Evolutionary conservation across 2,329 filamentous ascomycete genomes (phyloP).

Genomic region (Trichoderma arundinaceum): DNA sequence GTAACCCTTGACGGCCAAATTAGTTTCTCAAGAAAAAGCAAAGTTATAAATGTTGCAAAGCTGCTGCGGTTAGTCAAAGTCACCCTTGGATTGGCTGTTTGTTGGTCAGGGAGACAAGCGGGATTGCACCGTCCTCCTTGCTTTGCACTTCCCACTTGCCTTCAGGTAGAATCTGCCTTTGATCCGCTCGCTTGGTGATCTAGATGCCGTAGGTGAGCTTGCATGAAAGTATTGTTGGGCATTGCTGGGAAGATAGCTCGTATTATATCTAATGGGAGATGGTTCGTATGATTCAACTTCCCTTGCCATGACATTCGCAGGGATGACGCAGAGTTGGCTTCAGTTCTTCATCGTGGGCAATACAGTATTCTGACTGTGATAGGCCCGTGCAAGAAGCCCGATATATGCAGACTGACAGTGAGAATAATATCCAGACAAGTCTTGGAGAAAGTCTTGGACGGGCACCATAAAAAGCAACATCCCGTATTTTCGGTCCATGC

Average conservation of each 20-base stretch:
- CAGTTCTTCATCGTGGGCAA: not conserved
- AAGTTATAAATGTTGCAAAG: not conserved
- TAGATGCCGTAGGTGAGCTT: not conserved
- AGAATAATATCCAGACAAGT: not conserved
- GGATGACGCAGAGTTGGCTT: not conserved
- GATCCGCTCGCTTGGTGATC: not conserved
- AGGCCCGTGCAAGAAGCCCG: not conserved
- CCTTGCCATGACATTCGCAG: too few relatives aligned
- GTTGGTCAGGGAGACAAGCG: constrained; percentile 25
- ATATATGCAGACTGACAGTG: not conserved
- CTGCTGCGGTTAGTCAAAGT: not conserved
- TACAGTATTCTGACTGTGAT: not conserved
- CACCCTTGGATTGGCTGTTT: constrained; percentile 17
- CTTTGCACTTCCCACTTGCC: constrained; percentile 1
- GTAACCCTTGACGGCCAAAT: constrained; percentile 7
- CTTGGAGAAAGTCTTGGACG: not conserved
- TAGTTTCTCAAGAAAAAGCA: not conserved
- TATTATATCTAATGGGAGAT: not conserved
- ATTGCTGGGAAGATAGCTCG: too few relatives aligned
- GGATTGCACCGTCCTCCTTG: constrained; percentile 20
- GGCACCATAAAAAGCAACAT: constrained; percentile 23
- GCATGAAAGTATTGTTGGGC: too few relatives aligned
- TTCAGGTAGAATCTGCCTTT: not conserved
- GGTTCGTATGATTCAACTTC: not conserved
- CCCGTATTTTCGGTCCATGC: constrained; percentile 12